Conservation (phyloP, 2,329 filamentous ascomycete species). For the Apiospora marii region DNA sequence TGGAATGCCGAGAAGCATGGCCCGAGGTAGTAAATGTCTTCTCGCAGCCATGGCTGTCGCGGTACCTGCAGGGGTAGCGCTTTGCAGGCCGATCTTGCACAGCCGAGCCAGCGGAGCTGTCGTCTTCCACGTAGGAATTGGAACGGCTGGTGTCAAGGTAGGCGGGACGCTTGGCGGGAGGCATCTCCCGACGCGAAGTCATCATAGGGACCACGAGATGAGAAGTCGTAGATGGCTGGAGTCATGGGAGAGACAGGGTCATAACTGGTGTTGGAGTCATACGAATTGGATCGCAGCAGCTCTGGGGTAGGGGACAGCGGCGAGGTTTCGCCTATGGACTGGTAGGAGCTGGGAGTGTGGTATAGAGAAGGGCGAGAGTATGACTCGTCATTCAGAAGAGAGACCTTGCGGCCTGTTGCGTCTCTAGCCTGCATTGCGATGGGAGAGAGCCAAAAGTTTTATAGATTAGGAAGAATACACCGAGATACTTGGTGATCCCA, state of each 20-base stretch:
- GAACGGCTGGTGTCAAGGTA: slow-evolving; percentile 55
- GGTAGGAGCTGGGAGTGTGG: slow-evolving; percentile 47
- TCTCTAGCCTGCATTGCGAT: slow-evolving; percentile 62
- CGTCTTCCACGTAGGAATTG: slow-evolving; percentile 59
- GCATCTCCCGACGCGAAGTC: slow-evolving; percentile 43
- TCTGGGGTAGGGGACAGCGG: slow-evolving; percentile 62
- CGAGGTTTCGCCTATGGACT: slow-evolving; percentile 48
- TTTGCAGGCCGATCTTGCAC: slow-evolving; percentile 61
- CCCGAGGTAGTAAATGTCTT: slow-evolving; percentile 87
- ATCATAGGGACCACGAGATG: slow-evolving; percentile 47
- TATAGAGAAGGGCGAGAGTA: slow-evolving; percentile 44
- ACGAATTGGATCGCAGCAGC: slow-evolving; percentile 67
- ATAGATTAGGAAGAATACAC: slow-evolving; percentile 2
- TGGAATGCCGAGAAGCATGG: slow-evolving; percentile 84
- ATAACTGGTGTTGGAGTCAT: slow-evolving; percentile 63
- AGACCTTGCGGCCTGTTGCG: slow-evolving; percentile 64
- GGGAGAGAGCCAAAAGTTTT: background rate
- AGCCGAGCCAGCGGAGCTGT: slow-evolving; percentile 51
- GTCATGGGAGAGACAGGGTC: slow-evolving; percentile 65
- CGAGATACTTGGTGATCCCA: background rate
- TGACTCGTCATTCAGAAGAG: slow-evolving; percentile 65
- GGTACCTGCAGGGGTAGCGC: slow-evolving; percentile 78
- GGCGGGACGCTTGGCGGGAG: slow-evolving; percentile 50
- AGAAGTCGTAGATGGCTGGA: slow-evolving; percentile 56
- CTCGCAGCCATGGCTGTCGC: slow-evolving; percentile 74